Evolutionary conservation across 73 alveolate species (phyloP), one percentile per base, ranked within the genome.

Genomic region (Paramecium pentaurelia): DNA sequence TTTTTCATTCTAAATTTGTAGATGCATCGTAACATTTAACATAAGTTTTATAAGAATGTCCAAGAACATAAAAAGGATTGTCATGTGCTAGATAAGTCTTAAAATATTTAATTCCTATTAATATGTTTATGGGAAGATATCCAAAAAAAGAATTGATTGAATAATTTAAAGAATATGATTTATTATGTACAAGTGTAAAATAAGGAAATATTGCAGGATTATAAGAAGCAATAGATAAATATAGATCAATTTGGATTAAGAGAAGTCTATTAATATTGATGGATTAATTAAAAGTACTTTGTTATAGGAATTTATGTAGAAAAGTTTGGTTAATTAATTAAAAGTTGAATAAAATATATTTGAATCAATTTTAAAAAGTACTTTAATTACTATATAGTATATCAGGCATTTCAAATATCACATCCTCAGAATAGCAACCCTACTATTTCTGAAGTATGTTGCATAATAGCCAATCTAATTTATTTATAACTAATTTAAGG

Each of bases 281-380:
- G 91, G 91, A 80, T 27, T 20, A 80, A 49, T 45, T 80, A 12
- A 80, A 80, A 25, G 91, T 80, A 0, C 58, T 80, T 3, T 80
- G 91, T 27, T 80, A 80, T 47, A 80, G 91, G 34, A 80, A 80
- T 80, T 80, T 80, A 36, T 80, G 91, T 36, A 80, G 58, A 80
- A 80, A 80, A 25, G 91, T 80, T 4, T 80, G 73, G 71, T 18
- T 80, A 12, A 80, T 80, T 28, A 80, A 42, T 32, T 40, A 80
- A 42, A 44, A 80, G 16, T 42, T 1, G 1, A 80, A 49, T 25
- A 80, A 80, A 47, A 42, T 80, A 20, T 3, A 20, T 8, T 47
- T 80, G 27, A 45, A 40, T 25, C 34, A 80, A 42, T 80, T 80
- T 44, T 80, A 38, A 27, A 80, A 47, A 47, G 91, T 80, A 80